Evolutionary conservation across 192 early-diverging fungal genomes (phyloP).

Genomic region (Coemansia sp.): DNA sequence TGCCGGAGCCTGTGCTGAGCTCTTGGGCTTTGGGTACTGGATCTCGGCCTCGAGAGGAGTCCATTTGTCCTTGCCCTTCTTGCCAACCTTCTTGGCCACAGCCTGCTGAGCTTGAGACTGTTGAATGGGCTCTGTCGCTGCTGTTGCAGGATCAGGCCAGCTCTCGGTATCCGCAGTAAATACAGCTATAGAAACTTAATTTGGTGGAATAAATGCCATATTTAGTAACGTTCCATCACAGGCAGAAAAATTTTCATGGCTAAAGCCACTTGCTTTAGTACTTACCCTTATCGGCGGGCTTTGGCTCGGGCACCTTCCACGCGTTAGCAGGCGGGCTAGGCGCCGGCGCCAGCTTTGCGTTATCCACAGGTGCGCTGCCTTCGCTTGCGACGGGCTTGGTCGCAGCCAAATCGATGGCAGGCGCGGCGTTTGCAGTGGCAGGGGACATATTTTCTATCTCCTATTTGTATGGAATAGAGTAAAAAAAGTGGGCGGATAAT

Average conservation of each 20-base stretch:
- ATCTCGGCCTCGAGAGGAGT: slow-evolving; percentile 49
- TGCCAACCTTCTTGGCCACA: slow-evolving; percentile 29
- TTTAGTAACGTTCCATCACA: background rate
- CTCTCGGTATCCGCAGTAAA: slow-evolving; percentile 31
- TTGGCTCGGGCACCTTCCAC: slow-evolving; percentile 57
- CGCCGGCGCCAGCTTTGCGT: slow-evolving; percentile 10
- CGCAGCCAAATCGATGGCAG: slow-evolving; percentile 13
- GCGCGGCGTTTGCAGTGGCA: slow-evolving; percentile 21
- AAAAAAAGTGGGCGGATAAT: slow-evolving; percentile 1
- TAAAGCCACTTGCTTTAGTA: background rate
- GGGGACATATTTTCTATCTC: slow-evolving; percentile 25
- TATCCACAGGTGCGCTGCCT: slow-evolving; percentile 12
- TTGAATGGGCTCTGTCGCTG: slow-evolving; percentile 26
- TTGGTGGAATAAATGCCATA: background rate
- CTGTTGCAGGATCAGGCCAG: slow-evolving; percentile 58
- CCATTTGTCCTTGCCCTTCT: slow-evolving; percentile 57
- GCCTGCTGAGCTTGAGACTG: slow-evolving; percentile 9
- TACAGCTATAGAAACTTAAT: slow-evolving; percentile 17
- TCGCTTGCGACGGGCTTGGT: slow-evolving; percentile 8
- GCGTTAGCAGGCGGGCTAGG: slow-evolving; percentile 44
- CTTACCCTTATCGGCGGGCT: slow-evolving; percentile 33
- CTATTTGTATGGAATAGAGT: slow-evolving; percentile 7
- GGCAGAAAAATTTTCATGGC: background rate
- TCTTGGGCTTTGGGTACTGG: slow-evolving; percentile 48
- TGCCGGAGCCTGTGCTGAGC: slow-evolving; percentile 23